Base-by-base conservation (phyloP, 208 protist genomes). In the Vickermania spadyakhi region DNA sequence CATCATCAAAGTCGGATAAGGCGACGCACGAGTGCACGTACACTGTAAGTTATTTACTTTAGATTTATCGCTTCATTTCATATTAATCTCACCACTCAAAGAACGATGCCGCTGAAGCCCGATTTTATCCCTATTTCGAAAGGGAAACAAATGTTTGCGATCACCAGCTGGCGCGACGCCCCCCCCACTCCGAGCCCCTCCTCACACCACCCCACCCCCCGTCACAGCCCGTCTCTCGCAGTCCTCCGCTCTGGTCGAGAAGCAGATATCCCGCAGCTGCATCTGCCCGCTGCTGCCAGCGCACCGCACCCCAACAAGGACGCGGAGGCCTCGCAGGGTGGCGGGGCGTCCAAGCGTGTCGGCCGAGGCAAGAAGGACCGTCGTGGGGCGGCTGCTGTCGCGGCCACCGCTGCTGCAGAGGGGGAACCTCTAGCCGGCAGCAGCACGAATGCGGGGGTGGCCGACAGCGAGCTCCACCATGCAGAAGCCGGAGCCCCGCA, bases 41-140 rank as follows among this genome's bases (percentile, higher is more conserved):
- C n/a, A n/a, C n/a, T n/a, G n/a, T n/a, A n/a, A n/a, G n/a, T n/a
- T n/a, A n/a, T n/a, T n/a, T n/a, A n/a, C n/a, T n/a, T n/a, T n/a
- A n/a, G n/a, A n/a, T n/a, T n/a, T n/a, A n/a, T n/a, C n/a, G n/a
- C n/a, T n/a, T n/a, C n/a, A n/a, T n/a, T n/a, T n/a, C n/a, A n/a
- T n/a, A n/a, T n/a, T n/a, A n/a, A n/a, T n/a, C n/a, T n/a, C n/a
- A n/a, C n/a, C n/a, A n/a, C n/a, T n/a, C n/a, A n/a, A n/a, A n/a
- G n/a, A n/a, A 45, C 18, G 7, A 45, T 45, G 36, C 87, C 88
- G 81, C 72, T 81, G 4, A 51, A 69, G 36, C 85, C 85, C 13
- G 75, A 92, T 45, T 92, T 84, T 67, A 92, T 92, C 62, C 79
- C 85, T 7, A 67, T 92, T 36, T 64, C 71, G 11, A 86, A 87